A percentile compares a stretch with the other conserved stretches of the same genome.
Evolutionary conservation across 768 basidiomycete genomes (phyloP).

Genomic region (Leccinum obscurum): DNA sequence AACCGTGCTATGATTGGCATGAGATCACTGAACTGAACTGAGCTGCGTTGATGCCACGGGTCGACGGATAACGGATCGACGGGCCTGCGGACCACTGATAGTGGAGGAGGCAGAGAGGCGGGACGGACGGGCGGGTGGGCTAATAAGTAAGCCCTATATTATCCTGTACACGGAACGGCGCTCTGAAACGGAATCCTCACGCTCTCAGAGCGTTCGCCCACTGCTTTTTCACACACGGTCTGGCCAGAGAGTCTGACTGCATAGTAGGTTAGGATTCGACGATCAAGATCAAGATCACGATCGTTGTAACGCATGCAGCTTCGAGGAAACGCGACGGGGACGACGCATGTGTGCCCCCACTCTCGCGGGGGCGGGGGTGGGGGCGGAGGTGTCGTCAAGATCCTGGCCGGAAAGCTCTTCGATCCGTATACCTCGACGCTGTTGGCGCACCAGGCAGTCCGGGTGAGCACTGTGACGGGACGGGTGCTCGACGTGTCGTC

Average conservation of each 20-base stretch:
- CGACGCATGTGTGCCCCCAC: neutral
- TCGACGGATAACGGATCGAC: neutral
- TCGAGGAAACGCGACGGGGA: neutral
- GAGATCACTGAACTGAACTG: neutral
- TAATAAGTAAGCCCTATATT: neutral
- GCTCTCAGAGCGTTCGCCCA: too few species aligned
- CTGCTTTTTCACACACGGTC: neutral
- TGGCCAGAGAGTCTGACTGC: neutral
- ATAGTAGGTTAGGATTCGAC: neutral
- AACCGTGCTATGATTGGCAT: neutral
- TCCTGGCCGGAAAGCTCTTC: slow-evolving; percentile 51
- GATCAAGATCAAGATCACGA: neutral
- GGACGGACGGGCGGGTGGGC: neutral
- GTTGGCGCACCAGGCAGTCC: slow-evolving; percentile 46
- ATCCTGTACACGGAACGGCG: neutral
- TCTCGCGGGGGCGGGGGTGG: neutral
- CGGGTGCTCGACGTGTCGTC: slow-evolving; percentile 46
- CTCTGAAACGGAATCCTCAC: neutral
- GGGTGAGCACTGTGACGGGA: slow-evolving; percentile 46
- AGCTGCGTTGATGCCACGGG: neutral
- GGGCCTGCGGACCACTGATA: neutral
- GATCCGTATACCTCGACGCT: slow-evolving; percentile 46
- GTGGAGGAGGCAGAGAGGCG: neutral
- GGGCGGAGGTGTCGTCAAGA: neutral
- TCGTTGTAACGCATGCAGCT: neutral